phyloP scores from a whole-genome alignment of 306 rosid genomes.

The Arachis hypogaea region DNA sequence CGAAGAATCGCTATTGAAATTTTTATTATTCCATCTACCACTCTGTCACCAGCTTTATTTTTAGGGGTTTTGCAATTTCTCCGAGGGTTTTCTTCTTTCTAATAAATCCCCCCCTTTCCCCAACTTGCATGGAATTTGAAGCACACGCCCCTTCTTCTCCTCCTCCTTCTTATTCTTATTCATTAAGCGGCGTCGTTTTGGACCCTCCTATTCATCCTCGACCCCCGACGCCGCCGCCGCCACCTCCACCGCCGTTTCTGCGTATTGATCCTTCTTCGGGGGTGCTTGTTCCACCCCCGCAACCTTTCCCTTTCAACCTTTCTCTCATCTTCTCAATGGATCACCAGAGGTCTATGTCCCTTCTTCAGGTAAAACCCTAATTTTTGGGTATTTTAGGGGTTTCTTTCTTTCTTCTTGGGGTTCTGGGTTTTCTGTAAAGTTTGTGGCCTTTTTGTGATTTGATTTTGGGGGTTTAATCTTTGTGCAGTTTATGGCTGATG shows the following conservation, averaged over 20 bases:
- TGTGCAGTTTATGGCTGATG: slow-evolving; percentile 45
- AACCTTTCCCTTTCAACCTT: slow-evolving; percentile 9
- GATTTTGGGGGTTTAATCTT: not conserved
- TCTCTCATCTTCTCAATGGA: slow-evolving; percentile 36
- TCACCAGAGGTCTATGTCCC: slow-evolving; percentile 44
- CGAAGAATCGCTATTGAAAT: slow-evolving; percentile 1
- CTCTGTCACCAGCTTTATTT: slow-evolving; percentile 22
- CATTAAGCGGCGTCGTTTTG: slow-evolving; percentile 37
- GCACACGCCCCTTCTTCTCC: not conserved
- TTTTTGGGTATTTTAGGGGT: not conserved
- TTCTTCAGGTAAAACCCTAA: slow-evolving; percentile 41
- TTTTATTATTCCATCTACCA: not conserved
- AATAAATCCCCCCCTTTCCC: not conserved
- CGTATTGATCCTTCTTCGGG: not conserved
- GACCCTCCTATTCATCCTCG: not conserved
- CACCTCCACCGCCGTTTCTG: not conserved
- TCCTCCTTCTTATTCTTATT: slow-evolving; percentile 8
- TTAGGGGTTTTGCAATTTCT: slow-evolving; percentile 37
- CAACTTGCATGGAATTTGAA: slow-evolving; percentile 47
- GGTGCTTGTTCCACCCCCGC: slow-evolving; percentile 33
- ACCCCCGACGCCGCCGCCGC: no score
- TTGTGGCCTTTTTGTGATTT: not conserved
- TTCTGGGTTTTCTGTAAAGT: not conserved
- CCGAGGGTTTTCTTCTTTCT: slow-evolving; percentile 3
- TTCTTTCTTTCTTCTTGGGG: not conserved